phyloP scores from a whole-genome alignment of 495 filamentous ascomycete species.

The Penicillium daleae region DNA sequence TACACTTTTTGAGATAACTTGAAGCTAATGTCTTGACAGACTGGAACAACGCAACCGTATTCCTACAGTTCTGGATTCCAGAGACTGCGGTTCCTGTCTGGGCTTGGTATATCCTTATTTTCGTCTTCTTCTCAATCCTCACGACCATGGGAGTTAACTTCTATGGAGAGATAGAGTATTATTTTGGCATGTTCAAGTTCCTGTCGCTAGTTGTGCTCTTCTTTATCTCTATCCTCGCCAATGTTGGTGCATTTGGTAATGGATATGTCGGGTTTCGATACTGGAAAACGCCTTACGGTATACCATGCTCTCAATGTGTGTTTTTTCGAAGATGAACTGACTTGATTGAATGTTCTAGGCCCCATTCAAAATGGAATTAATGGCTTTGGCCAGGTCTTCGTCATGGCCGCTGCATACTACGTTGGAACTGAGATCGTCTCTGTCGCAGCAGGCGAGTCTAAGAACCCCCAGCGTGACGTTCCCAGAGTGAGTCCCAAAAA shows the following conservation, averaged over 20 bases:
- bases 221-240: conserved; percentile 5
- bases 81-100: not conserved
- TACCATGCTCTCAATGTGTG: not conserved
- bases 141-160: conserved; percentile 6
- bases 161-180: conserved; percentile 11
- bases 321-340: not conserved
- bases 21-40: not conserved
- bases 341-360: not conserved
- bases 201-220: conserved; percentile 1
- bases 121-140: not conserved
- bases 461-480: conserved; percentile 4
- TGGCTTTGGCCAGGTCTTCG: not conserved
- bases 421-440: conserved; percentile 13
- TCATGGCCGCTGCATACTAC: conserved; percentile 10
- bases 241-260: not conserved
- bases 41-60: not conserved
- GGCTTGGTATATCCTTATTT: not conserved
- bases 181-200: conserved; percentile 11
- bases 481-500: not conserved
- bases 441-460: conserved; percentile 12
- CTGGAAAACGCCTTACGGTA: not conserved
- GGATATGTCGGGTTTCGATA: not conserved
- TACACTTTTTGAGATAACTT: not conserved
- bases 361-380: not conserved
- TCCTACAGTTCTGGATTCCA: not conserved